Evolutionary conservation across 2,329 filamentous ascomycete species (phyloP), one percentile per base, ranked within the genome.

Genomic region (Aspergillus ustus): DNA sequence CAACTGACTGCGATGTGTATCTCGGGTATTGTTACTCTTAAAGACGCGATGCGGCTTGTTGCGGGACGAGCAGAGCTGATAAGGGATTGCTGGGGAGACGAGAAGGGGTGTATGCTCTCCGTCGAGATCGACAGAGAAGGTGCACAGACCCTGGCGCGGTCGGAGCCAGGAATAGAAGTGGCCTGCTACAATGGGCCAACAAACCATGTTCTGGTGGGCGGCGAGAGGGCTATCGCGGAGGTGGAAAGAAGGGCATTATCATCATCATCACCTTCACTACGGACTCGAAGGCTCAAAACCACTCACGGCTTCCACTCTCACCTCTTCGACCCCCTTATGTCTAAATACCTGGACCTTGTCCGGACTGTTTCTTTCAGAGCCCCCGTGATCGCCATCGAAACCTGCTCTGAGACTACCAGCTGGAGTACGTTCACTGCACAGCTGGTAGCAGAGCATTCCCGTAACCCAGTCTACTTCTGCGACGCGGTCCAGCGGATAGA

Each of bases 271-370:
- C 17, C 37, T 6, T 20, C 52, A 15, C 60, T 75, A 20, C 46
- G 74, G 67, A 52, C 57, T 7, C 25, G 81, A 81, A 66, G 64
- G 4, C 75, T 85, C 0, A 73, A 78, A 13, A 79, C 82, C 1
- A 80, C 81, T 0, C 76, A 84, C 59, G 82, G 79, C 0, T 84
- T 83, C 65, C 83, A 84, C 64, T 84, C 77, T 0, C 52, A 60
- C 0, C 72, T 84, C 0, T 76, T 80, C 0, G 80, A 84, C 0
- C 52, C 60, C 0, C 49, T 82, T 0, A 58, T 72, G 7, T 17
- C 50, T 0, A 43, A 64, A 0, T 67, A 81, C 1, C 65, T 67
- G 15, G 25, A 67, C 4, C 19, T 77, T 2, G 77, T 66, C 0
- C 49, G 64, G 2, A 62, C 28, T 0, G 9, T 82, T 0, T 66